These are phyloP conservation scores for Avena eriantha DNA, from an alignment of 176 grass and related monocot genomes.

Conservation along the genomic window DNA sequence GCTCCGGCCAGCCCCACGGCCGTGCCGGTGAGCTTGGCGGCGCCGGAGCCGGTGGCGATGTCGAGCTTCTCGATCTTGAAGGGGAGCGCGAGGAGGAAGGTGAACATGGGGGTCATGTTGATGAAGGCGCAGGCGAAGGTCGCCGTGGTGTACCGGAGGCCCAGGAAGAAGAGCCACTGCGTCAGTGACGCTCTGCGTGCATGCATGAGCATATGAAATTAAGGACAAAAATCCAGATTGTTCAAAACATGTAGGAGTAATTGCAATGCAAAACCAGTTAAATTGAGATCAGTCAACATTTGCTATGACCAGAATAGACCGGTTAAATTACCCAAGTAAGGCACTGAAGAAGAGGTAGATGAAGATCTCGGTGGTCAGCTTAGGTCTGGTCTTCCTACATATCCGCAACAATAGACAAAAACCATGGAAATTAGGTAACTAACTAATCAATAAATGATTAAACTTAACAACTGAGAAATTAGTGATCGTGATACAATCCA, in stretches of 20 bases:
- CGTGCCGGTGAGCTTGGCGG: conserved; percentile 59
- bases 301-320: too few species aligned
- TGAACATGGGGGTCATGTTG: conserved; percentile 61
- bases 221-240: neutral
- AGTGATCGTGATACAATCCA: neutral
- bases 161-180: conserved; percentile 61
- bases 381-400: conserved; percentile 77
- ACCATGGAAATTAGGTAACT: neutral
- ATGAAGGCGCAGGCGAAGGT: conserved; percentile 72
- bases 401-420: neutral
- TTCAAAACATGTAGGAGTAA: neutral
- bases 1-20: conserved; percentile 60
- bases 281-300: too few species aligned
- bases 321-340: conserved; percentile 54
- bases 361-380: conserved; percentile 67
- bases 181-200: conserved; percentile 64
- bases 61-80: conserved; percentile 42
- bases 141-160: conserved; percentile 56
- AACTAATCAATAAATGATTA: too few species aligned
- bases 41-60: neutral
- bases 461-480: too few species aligned
- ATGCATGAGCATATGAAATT: neutral
- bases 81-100: conserved; percentile 59
- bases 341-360: conserved; percentile 82
- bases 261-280: neutral